Evolutionary conservation across 1,284 basidiomycete species (phyloP).

Genomic region (Ganoderma lucidum): DNA sequence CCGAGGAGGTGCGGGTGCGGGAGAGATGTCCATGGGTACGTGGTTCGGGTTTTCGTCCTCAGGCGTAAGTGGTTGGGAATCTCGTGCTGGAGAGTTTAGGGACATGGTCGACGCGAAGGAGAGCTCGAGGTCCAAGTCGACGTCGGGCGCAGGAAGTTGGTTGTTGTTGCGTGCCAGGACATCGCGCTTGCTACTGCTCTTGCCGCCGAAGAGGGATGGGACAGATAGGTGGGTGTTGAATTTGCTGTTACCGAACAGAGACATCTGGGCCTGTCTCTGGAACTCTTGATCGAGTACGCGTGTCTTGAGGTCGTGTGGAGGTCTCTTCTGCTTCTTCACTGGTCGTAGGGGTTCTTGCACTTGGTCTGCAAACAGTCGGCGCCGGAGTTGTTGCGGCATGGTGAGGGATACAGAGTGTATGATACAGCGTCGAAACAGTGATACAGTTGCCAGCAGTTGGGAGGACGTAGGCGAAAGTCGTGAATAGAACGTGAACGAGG

Average conservation of each 20-base stretch:
- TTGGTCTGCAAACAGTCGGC: constrained; percentile 38
- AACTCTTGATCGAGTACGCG: constrained; percentile 32
- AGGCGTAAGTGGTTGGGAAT: constrained; percentile 51
- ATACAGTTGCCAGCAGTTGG: constrained; percentile 23
- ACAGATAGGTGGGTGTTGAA: constrained; percentile 57
- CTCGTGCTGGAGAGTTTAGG: constrained; percentile 69
- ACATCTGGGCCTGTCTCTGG: constrained; percentile 36
- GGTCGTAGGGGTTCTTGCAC: constrained; percentile 37
- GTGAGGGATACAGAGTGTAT: constrained; percentile 20
- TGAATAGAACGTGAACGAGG: not conserved
- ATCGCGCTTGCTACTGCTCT: constrained; percentile 49
- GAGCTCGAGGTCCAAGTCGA: constrained; percentile 75
- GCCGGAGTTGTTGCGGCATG: constrained; percentile 29
- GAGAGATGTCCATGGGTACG: constrained; percentile 81
- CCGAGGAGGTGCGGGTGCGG: constrained; percentile 60
- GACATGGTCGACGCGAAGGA: constrained; percentile 85
- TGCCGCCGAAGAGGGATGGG: constrained; percentile 58
- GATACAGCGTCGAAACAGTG: constrained; percentile 25
- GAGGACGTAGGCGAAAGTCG: constrained; percentile 9
- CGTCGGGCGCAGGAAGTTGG: constrained; percentile 60
- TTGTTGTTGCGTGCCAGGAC: constrained; percentile 56
- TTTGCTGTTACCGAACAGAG: constrained; percentile 35
- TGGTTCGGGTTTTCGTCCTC: constrained; percentile 55
- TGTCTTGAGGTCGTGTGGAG: constrained; percentile 36
- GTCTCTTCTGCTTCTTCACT: constrained; percentile 56